Percentiles rank a stretch among this genome's conserved stretches.
Evolutionary conservation across 2,329 filamentous ascomycete genomes (phyloP).

Genomic region (Sclerotinia glacialis): DNA sequence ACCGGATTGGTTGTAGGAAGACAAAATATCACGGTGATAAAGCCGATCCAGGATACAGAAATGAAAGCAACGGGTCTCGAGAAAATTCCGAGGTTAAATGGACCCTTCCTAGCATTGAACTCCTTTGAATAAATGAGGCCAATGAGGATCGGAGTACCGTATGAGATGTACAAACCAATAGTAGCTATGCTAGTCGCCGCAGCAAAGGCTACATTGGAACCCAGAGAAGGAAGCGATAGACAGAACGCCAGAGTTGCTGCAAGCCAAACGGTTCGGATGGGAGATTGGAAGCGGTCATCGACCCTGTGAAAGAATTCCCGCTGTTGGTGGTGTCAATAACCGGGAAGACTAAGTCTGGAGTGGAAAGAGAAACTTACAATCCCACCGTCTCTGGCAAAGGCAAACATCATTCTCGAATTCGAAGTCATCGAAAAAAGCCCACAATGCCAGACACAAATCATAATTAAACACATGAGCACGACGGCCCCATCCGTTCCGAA

Average conservation of each 20-base stretch:
- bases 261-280: constrained; percentile 55
- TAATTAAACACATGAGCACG: constrained; percentile 53
- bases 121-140: constrained; percentile 50
- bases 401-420: constrained; percentile 60
- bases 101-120: constrained; percentile 53
- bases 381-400: constrained; percentile 54
- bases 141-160: constrained; percentile 55
- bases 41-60: constrained; percentile 51
- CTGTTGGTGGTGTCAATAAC: constrained; percentile 26
- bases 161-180: constrained; percentile 56
- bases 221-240: constrained; percentile 54
- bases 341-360: not conserved
- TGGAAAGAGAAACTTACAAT: constrained; percentile 40
- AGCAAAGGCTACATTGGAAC: constrained; percentile 53
- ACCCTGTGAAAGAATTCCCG: constrained; percentile 54
- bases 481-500: constrained; percentile 56
- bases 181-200: constrained; percentile 60
- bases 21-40: constrained; percentile 57
- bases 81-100: constrained; percentile 50
- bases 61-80: constrained; percentile 49
- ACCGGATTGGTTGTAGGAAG: constrained; percentile 56
- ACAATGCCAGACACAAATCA: constrained; percentile 60
- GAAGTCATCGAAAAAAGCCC: constrained; percentile 57
- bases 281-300: constrained; percentile 49
- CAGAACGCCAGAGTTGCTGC: constrained; percentile 53